A percentile compares a stretch with the other conserved stretches of the same genome.
Conservation (phyloP, 2,329 filamentous ascomycete genomes). For the Alternaria atra region DNA sequence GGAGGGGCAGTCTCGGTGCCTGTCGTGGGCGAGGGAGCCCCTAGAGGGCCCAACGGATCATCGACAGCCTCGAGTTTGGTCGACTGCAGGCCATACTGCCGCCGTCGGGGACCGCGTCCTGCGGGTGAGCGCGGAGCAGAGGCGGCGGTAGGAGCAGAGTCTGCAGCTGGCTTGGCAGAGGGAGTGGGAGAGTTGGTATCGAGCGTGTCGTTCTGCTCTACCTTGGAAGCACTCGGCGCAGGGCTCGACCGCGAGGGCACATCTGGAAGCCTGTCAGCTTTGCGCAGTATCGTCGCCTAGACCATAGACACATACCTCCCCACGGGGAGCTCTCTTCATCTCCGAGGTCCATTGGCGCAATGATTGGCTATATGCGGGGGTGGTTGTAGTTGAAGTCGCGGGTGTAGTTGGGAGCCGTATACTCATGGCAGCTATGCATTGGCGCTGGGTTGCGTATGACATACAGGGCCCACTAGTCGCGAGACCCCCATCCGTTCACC, state of each 20-base stretch:
- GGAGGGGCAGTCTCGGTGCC: conserved; percentile 71
- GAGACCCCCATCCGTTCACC: conserved; percentile 7
- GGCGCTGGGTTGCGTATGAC: conserved; percentile 4
- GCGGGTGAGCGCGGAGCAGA: conserved; percentile 59
- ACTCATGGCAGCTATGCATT: conserved; percentile 1
- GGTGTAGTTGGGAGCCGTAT: background rate
- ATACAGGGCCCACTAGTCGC: conserved; percentile 4
- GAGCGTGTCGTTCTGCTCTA: conserved; percentile 47
- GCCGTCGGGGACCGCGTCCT: conserved; percentile 61
- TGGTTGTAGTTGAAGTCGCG: conserved; percentile 17
- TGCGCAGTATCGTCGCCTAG: background rate
- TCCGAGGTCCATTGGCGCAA: conserved; percentile 53
- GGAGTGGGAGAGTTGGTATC: conserved; percentile 32
- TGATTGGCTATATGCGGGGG: conserved; percentile 19
- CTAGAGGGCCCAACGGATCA: conserved; percentile 78
- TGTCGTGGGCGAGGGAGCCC: conserved; percentile 66
- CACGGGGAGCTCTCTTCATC: conserved; percentile 55
- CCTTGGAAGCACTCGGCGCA: conserved; percentile 52
- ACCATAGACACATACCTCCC: conserved; percentile 46
- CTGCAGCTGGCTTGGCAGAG: conserved; percentile 29
- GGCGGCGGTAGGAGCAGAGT: conserved; percentile 47
- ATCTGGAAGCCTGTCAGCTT: conserved; percentile 48
- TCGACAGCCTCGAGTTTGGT: conserved; percentile 82
- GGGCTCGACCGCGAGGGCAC: conserved; percentile 58
- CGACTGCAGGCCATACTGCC: conserved; percentile 75